Base-by-base conservation (phyloP, 2,329 filamentous ascomycete genomes). In the Neopestalotiopsis clavispora region DNA sequence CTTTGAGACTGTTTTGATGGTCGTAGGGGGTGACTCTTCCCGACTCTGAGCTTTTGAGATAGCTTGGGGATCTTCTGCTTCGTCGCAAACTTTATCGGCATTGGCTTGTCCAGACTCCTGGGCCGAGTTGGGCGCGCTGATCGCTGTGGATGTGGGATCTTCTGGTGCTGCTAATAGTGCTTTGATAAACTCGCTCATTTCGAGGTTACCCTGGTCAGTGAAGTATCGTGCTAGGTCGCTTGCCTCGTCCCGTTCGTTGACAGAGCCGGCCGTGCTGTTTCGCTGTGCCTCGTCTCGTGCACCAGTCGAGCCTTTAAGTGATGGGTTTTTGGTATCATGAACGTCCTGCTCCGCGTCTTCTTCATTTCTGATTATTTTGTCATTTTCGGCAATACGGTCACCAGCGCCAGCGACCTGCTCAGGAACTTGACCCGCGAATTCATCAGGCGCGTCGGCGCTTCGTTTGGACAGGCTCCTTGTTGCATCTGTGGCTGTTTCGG, bases 131-230 rank as follows among this genome's bases (percentile, higher is more conserved):
- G 60, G 14, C 13, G 57, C 38, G 56, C 56, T 30, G 56, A 13
- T 17, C n/a, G 32, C 65, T 42, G 65, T 20, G n/a, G 57, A 60
- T 20, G 65, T 34, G 23, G 69, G 65, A 17, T 68, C 62, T n/a
- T 69, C 65, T 23, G 68, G 28, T 20, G 66, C 42, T 40, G 71
- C 71, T 6, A 71, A 23, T 9, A 78, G 70, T 12, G 74, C 74
- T 32, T 71, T 71, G 52, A 77, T 68, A 28, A 78, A 79, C 34
- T 66, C 66, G 58, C 74, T 75, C 76, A 79, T 78, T 69, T 78
- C 78, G 6, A 70, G 69, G 38, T 74, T 72, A 1, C 74, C 77
- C 13, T 73, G 69, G 10, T 78, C 75, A 58, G 66, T 56, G 32
- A 79, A 77, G 65, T 74, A 77, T 68, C 74, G 72, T 42, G 74